Evolutionary conservation across 2,329 filamentous ascomycete species (phyloP).

Genomic region (Didymella sp.): DNA sequence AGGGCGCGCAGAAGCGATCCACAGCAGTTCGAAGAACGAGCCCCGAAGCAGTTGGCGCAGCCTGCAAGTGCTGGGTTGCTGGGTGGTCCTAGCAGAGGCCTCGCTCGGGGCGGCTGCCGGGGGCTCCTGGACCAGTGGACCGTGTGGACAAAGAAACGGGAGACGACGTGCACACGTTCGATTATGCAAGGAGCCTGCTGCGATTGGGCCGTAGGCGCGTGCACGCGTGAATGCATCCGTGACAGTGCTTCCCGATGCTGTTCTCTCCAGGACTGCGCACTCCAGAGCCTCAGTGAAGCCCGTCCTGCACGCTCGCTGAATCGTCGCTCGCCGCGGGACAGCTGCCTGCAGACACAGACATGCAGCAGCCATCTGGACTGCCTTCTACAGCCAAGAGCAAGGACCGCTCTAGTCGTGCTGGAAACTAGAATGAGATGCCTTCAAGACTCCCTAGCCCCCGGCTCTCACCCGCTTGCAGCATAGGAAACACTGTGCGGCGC

Average conservation of each 20-base stretch:
- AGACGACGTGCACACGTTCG: slow-evolving; percentile 1
- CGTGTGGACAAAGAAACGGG: slow-evolving; percentile 22
- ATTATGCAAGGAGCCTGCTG: slow-evolving; percentile 23
- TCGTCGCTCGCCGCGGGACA: not conserved
- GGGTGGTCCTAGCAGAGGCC: slow-evolving; percentile 29
- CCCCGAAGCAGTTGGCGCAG: slow-evolving; percentile 16
- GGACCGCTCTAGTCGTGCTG: not conserved
- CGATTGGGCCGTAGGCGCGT: not conserved
- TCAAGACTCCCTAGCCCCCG: slow-evolving; percentile 9
- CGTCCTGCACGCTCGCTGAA: not conserved
- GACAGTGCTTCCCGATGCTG: too few species aligned
- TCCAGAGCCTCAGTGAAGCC: too few species aligned
- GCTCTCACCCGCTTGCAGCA: slow-evolving; percentile 12
- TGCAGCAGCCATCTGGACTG: not conserved
- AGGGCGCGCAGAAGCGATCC: slow-evolving; percentile 29
- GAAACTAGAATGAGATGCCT: not conserved
- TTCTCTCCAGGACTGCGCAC: too few species aligned
- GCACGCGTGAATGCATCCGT: too few species aligned
- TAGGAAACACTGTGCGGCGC: slow-evolving; percentile 20
- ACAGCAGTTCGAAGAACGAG: slow-evolving; percentile 24
- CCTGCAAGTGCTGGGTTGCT: slow-evolving; percentile 3
- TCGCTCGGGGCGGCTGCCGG: slow-evolving; percentile 31
- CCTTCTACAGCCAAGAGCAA: not conserved
- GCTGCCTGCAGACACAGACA: not conserved
- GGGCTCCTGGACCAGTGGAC: slow-evolving; percentile 6